These are phyloP conservation scores for Vitis hybrid DNA, from an alignment of 177 flowering plant genomes.

Conservation along the genomic window DNA sequence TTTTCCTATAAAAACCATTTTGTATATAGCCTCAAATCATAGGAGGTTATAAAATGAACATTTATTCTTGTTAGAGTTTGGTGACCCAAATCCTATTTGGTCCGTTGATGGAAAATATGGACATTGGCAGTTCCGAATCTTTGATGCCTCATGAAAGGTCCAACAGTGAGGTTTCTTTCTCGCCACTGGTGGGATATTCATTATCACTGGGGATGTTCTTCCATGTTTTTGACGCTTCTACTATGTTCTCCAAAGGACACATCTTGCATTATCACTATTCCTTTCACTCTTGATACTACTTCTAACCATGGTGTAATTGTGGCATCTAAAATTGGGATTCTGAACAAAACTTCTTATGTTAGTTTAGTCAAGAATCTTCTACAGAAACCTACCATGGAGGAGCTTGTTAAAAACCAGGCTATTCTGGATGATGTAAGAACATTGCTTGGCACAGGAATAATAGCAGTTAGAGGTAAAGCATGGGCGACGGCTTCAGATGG, in stretches of 20 bases:
- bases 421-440: constrained; percentile 87
- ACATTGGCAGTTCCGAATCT: constrained; percentile 29
- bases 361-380: constrained; percentile 79
- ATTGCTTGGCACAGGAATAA: constrained; percentile 93
- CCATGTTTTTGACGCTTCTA: constrained; percentile 94
- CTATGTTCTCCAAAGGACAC: constrained; percentile 71
- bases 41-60: too few relatives aligned
- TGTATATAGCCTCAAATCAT: too few relatives aligned
- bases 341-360: constrained; percentile 35
- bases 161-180: constrained; percentile 24
- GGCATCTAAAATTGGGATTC: constrained; percentile 52
- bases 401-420: constrained; percentile 71
- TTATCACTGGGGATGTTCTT: constrained; percentile 99
- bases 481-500: constrained; percentile 89
- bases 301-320: constrained; percentile 97
- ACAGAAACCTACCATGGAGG: constrained; percentile 80
- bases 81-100: too few relatives aligned
- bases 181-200: constrained; percentile 80
- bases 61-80: too few relatives aligned
- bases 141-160: constrained; percentile 20
- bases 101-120: constrained; percentile 26
- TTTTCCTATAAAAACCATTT: too few relatives aligned
- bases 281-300: constrained; percentile 92
- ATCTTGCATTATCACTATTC: constrained; percentile 89
- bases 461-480: constrained; percentile 90